Evolutionary conservation across 352 stramenopile species (phyloP), one percentile per base, ranked within the genome.

Genomic region (Phytophthora pisi): DNA sequence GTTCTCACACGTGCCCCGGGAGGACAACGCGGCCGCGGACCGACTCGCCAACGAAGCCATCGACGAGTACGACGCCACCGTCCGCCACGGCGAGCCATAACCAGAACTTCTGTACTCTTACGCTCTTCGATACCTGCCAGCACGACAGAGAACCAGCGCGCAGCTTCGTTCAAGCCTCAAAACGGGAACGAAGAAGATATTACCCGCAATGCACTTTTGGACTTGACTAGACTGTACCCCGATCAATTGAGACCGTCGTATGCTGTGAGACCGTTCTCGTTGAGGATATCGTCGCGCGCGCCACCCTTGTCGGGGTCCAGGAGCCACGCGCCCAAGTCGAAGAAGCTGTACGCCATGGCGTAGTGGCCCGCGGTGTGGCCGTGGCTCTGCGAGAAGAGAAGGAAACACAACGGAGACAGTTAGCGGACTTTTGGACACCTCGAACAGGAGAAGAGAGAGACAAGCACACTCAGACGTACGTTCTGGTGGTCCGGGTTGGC

Each of bases 351-450:
- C 15, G 88, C 83, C 85, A 98, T 96, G 26, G 95, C 95, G 74
- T 97, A 98, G 69, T 98, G 94, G 40, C 97, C 84, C 0, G 93
- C 80, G 1, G 94, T 98, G 66, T 98, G 96, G 28, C 94, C 95
- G 46, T 85, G 74, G 74, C 83, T 89, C 81, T 90, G 55, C 40
- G 30, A 55, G 15, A 54, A 50, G 23, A 20, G 46, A 13, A 61
- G 47, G 23, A 20, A 51, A 61, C 5, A 46, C 36, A 18, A 46
- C 38, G 0, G 15, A 40, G 38, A 7, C 5, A 49, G 45, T 64
- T 58, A 72, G 34, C 13, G 34, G 34, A 31, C 24, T 31, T 6
- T 28, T 43, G 20, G 30, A 26, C 31, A 61, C 36, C 18, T 51
- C 49, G n/a, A 36, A 23, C 15, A n/a, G 26, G 40, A 57, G 55